Base-by-base conservation (phyloP, 352 stramenopile species). In the Plasmopara halstedii region DNA sequence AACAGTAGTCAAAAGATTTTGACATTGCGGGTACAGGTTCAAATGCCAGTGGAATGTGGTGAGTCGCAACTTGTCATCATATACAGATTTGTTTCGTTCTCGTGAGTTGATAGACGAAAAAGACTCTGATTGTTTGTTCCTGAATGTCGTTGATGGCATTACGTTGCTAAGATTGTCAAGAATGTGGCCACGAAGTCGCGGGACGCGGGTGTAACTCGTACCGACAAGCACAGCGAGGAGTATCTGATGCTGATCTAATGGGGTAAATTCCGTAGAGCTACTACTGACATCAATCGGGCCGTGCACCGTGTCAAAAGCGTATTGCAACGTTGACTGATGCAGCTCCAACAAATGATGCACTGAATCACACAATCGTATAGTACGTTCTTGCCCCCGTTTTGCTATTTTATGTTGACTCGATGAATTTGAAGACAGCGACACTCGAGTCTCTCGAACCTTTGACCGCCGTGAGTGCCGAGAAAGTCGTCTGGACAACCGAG, bases 291-390 rank as follows among this genome's bases (percentile, higher is more conserved):
- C 54, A 13, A 56, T 46, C 18, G 53, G 46, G 14, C 49, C 53
- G 11, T 67, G 45, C 13, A 64, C 35, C 17, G 64, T 64, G 32
- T 63, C 59, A 48, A 67, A 74, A 11, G 54, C 62, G 57, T 70
- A 70, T 31, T 74, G 69, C n/a, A 88, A 45, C 29, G 76, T 83
- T 21, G 55, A 55, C 48, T 84, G 67, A 44, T 88, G 76, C 33
- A 88, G 61, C 42, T 77, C 63, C 35, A 88, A 46, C 27, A 73
- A 84, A 13, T 66, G 61, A 22, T 72, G 74, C 8, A 61, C 61
- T 15, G 78, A 54, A 43, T 73, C 44, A 43, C 76, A 88, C 1
- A 85, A 58, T 17, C 65, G 47, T 2, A 50, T 17, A 27, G 63
- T 64, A 33, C 25, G 57, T 17, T 62, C 46, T 46, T 51, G 31